Conservation (phyloP, 352 stramenopile genomes). For the Globisporangium sylvaticum region DNA sequence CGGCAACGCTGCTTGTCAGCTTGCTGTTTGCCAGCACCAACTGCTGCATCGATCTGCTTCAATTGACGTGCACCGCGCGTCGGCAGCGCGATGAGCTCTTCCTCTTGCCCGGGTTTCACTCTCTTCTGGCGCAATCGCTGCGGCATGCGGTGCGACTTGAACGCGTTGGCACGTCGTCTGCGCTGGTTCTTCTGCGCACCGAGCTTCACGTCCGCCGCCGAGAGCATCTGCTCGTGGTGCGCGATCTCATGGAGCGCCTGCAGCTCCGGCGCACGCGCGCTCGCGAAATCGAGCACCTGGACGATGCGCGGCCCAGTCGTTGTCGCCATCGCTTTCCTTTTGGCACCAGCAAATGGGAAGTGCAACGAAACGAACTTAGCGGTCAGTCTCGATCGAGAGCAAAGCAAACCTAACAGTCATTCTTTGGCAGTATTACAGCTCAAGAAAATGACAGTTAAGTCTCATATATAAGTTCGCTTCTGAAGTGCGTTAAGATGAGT, state of each 20-base stretch:
- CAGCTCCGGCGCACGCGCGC: slow-evolving; percentile 64
- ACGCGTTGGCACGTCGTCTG: slow-evolving; percentile 68
- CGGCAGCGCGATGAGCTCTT: slow-evolving; percentile 22
- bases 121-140: slow-evolving; percentile 37
- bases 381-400: too few relatives aligned
- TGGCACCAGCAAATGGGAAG: background rate
- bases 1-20: slow-evolving; percentile 32
- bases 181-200: slow-evolving; percentile 54
- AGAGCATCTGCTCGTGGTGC: slow-evolving; percentile 21
- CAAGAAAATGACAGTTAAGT: too few relatives aligned
- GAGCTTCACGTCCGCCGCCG: slow-evolving; percentile 41
- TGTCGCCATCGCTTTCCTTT: slow-evolving; percentile 23
- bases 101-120: slow-evolving; percentile 2
- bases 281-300: slow-evolving; percentile 79
- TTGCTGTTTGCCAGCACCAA: background rate
- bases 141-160: slow-evolving; percentile 71
- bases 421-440: too few relatives aligned
- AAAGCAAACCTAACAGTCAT: too few relatives aligned
- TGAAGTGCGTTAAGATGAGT: too few relatives aligned
- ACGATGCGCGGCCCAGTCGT: slow-evolving; percentile 55
- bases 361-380: background rate
- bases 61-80: background rate
- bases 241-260: slow-evolving; percentile 65
- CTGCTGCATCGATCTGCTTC: background rate
- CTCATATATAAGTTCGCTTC: too few relatives aligned